Evolutionary conservation across 345 rosid species (phyloP).

Genomic region (Eucalyptus microcorys): DNA sequence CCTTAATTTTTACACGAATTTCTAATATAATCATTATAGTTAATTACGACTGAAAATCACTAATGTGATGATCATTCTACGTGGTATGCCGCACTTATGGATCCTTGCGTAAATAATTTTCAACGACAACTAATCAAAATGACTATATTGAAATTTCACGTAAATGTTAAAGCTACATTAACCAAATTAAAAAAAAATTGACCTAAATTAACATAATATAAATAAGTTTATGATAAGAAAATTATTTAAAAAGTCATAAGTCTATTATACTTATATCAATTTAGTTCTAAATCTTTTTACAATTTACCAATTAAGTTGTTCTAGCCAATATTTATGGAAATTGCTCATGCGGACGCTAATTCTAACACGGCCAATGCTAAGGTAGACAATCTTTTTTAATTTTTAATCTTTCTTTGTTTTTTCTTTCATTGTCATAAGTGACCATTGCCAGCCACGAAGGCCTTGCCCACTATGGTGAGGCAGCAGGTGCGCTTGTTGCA

Average conservation of each 20-base stretch:
- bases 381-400: too few relatives aligned
- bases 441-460: background rate
- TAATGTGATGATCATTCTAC: rapidly evolving
- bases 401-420: too few relatives aligned
- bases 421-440: too few relatives aligned
- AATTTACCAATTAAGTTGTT: too few relatives aligned
- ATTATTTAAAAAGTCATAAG: too few relatives aligned
- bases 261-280: rapidly evolving
- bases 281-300: too few relatives aligned
- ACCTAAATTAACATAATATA: rapidly evolving
- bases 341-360: rapidly evolving
- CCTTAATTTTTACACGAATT: background rate
- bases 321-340: rapidly evolving
- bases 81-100: rapidly evolving
- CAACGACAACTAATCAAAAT: rapidly evolving
- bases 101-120: background rate
- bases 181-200: too few relatives aligned
- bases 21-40: background rate
- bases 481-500: rapidly evolving
- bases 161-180: background rate
- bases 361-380: rapidly evolving
- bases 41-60: rapidly evolving
- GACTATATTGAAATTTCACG: background rate
- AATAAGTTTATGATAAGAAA: rapidly evolving
- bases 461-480: background rate